Evolutionary conservation across 768 basidiomycete genomes (phyloP), one percentile per base, ranked within the genome.

Genomic region (Phallus indusiatus): DNA sequence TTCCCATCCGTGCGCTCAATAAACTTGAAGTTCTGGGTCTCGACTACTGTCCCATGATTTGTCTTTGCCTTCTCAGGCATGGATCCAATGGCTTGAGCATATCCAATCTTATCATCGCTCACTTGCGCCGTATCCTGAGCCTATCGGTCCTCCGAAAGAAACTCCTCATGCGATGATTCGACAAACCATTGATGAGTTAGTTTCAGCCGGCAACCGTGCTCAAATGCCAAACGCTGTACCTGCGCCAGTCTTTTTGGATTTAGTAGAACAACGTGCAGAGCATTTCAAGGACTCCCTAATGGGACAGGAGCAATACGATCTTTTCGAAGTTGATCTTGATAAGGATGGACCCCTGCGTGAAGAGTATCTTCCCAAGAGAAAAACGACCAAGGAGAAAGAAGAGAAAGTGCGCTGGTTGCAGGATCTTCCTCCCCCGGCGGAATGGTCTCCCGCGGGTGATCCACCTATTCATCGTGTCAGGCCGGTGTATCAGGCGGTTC

Each of bases 311-410:
- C 53, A 55, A 7, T 60, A 63, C 20, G 83, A 85, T 60, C 75
- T 78, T 2, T 69, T 82, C 46, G 88, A 90, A 65, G 87, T 91
- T 55, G 84, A 91, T 71, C 74, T 91, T 47, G 89, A 91, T 64
- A 85, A 88, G 68, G 88, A 90, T 66, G 89, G 89, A 1, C 89
- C 89, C 35, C 75, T 91, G 53, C 75, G 88, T 53, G 86, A 89
- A 66, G 88, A 91, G 65, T 90, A 91, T 63, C 69, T 90, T 56
- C 89, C 89, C 14, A 81, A 76, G 64, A 85, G 87, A 54, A 47
- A n/a, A n/a, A 18, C 33, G 28, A 48, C 16, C 20, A 34, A 18
- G 17, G 47, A 7, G 17, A 22, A 49, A 35, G 10, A 42, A 8
- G 56, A 57, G 16, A 33, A 48, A 37, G 48, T 24, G n/a, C 33